Base-by-base conservation (phyloP, 768 basidiomycete species). In the Gymnopilus junonius region DNA sequence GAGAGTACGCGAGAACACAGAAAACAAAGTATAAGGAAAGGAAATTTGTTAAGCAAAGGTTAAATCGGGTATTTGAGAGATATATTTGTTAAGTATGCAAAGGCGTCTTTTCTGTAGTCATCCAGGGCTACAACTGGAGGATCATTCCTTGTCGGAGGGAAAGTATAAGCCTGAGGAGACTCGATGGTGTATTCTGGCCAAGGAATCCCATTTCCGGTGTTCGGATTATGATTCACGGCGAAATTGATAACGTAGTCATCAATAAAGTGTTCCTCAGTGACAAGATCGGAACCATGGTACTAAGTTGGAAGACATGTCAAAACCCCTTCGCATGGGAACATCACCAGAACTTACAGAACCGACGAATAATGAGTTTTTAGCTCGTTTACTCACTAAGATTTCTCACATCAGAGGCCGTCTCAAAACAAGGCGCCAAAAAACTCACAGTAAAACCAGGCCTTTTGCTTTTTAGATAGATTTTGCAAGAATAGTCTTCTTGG, bases 401-500 rank as follows among this genome's bases (percentile, higher is more conserved):
- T 3, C 17, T n/a, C n/a, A 21, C 7, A 15, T 4, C 14, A 23
- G 31, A 17, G 20, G 7, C 4, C 17, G 39, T 37, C 6, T 23
- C 7, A 27, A 12, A 6, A 15, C 1, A 1, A 31, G 7, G 29
- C 10, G 5, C 12, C 55, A 21, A 1, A 21, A 32, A 27, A 15
- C 43, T 59, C 39, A 82, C 81, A 63, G 68, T 73, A 82, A 0
- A 73, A 70, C 79, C 80, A 84, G 0, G 71, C 66, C 4, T 70
- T 70, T 65, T 78, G 79, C 40, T 74, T 78, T 1, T 72, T 75
- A 0, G 79, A 75, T 2, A 64, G 62, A 34, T 64, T 35, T 31
- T 80, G 67, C 31, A 86, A 66, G 62, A 87, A 76, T 71, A 81
- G 81, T 3, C 84, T 68, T 12, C 85, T 71, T 45, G 85, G 81